Base-by-base conservation (phyloP, 371 early-diverging fungal species). In the Mortierella sp. region DNA sequence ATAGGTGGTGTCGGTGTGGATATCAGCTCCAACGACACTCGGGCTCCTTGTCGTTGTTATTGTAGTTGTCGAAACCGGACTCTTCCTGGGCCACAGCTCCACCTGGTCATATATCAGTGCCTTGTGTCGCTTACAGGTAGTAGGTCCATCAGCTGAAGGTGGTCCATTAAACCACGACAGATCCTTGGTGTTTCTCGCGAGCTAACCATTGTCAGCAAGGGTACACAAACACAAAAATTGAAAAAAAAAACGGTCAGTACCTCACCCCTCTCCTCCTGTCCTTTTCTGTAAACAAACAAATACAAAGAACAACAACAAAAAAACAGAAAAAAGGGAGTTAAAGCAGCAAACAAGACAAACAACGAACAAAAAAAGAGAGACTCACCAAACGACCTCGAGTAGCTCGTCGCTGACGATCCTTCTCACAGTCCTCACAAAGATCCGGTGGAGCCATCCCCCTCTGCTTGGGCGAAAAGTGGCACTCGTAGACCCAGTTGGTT, bases 401-500 rank as follows among this genome's bases (percentile, higher is more conserved):
- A 34, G 34, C 19, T 1, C 34, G 65, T 63, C 65, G 34, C 7
- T 34, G 28, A 3, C 34, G 63, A 16, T 16, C 63, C 14, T 8
- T 21, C 65, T 63, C 65, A 63, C 65, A 63, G 21, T 34, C 65
- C 16, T 63, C 34, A 8, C 65, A 63, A 16, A 19, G 34, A 7
- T 63, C 65, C 0, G 65, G 65, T 9, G 38, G 21, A 7, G 19
- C 34, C 65, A 63, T 63, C 5, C 65, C 63, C 21, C 7, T 63
- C 21, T 63, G 34, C 21, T 38, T 63, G 21, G 38, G 21, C 6
- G 65, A 34, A 19, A 63, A 63, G 65, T 63, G 65, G 9, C 65
- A 63, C 21, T 63, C 65, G 9, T 63, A 63, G 21, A 63, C 65
- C 65, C 65, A 38, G 65, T 63, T 63, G 21, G 38, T 63, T 19